Evolutionary conservation across 495 filamentous ascomycete species (phyloP).

Genomic region (Penicillium cataractarum): DNA sequence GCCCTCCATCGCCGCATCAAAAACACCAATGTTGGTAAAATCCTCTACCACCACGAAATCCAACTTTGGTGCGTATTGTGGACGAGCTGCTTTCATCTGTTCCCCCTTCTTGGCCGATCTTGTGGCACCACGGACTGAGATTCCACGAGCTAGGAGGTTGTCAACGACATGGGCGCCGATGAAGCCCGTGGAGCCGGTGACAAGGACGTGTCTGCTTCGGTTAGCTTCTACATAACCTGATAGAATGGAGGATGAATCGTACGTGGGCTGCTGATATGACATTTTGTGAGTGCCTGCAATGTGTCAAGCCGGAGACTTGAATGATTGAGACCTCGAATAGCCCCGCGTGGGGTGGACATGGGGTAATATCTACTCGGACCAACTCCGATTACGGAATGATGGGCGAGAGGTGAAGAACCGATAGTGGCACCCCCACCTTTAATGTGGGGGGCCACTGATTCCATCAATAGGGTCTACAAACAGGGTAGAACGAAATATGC

Average conservation of each 20-base stretch:
- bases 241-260: neutral
- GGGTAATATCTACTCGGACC: conserved; percentile 3
- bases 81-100: conserved; percentile 35
- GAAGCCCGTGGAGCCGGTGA: conserved; percentile 48
- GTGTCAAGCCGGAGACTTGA: neutral
- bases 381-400: conserved; percentile 2
- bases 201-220: conserved; percentile 32
- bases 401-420: neutral
- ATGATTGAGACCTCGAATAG: neutral
- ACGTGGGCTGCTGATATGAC: conserved; percentile 11
- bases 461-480: neutral
- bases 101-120: conserved; percentile 36
- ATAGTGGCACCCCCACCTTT: neutral
- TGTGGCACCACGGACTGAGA: conserved; percentile 42
- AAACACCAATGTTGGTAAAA: conserved; percentile 38
- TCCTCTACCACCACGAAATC: conserved; percentile 45
- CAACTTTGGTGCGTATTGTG: conserved; percentile 34
- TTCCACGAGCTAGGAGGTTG: conserved; percentile 35
- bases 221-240: neutral
- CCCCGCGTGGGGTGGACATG: conserved; percentile 5
- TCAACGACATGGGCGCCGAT: conserved; percentile 48
- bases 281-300: neutral
- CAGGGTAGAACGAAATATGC: neutral
- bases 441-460: neutral
- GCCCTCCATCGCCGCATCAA: conserved; percentile 37